Evolutionary conservation across 148 eudicot genomes (phyloP), one percentile per base, ranked within the genome.

Genomic region (Diospyros lotus): DNA sequence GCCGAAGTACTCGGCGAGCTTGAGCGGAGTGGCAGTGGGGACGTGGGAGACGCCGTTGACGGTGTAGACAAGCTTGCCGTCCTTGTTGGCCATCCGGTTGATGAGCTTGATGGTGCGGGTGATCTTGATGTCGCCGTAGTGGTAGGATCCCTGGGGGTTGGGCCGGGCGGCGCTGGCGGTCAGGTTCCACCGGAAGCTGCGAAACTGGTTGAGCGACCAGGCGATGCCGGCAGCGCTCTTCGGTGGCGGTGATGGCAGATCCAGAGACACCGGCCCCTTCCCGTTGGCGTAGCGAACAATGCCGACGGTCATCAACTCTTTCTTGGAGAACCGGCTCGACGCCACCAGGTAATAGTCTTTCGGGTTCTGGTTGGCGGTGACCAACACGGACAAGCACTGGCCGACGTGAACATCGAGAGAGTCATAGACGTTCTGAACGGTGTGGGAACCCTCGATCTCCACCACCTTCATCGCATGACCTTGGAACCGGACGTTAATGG

Each of bases 61-160:
- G 9, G 83, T 69, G 55, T 50, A 80, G 4, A 73, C 63, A 13
- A 55, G 73, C 69, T 76, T 80, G 0, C 77, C 83, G 7, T 76
- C 9, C 15, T 66, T 76, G 3, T 17, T 1, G 3, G 5, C 52
- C 28, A 11, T 65, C 0, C 76, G 15, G 73, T 64, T 80, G 4
- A 65, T 73, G 3, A 80, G 64, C 69, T 66, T 76, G 72, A 76
- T 60, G 55, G 80, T 80, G n/a, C 83, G 73, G 28, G 68, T 71
- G 53, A 80, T 64, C 46, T 58, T 55, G 18, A 76, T 66, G 4
- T 41, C 6, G 7, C 83, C 80, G 43, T 80, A 80, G 51, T 66
- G 83, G 69, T 70, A 80, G 1, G 83, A 80, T 3, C 83, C 83
- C 44, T 80, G 83, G 15, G 83, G 83, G 73, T 80, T 80, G 40